Evolutionary conservation across 805 yeast species (phyloP).

Genomic region (Danielozyma ontarioensis): DNA sequence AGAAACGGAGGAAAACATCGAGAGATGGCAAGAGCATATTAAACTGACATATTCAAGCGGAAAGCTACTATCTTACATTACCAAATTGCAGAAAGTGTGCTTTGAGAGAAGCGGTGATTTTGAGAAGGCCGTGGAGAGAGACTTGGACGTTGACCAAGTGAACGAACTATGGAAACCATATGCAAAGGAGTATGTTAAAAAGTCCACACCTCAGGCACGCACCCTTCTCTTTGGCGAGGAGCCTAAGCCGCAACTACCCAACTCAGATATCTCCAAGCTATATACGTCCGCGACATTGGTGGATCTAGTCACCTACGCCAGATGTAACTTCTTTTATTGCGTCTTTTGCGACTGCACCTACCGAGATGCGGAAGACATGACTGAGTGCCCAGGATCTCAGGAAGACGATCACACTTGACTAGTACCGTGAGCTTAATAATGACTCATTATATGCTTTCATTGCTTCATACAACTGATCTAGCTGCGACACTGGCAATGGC

Average conservation of each 20-base stretch:
- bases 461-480: slow-evolving; percentile 16
- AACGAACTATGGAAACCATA: slow-evolving; percentile 41
- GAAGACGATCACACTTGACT: slow-evolving; percentile 3
- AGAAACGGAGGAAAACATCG: slow-evolving; percentile 6
- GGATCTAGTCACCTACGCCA: slow-evolving; percentile 3
- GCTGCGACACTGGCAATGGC: slow-evolving; percentile 9
- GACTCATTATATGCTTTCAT: background rate
- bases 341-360: slow-evolving; percentile 9
- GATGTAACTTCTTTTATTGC: slow-evolving; percentile 8
- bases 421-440: no score
- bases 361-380: slow-evolving; percentile 5
- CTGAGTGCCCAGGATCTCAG: slow-evolving; percentile 9
- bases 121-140: slow-evolving; percentile 16
- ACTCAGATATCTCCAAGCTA: background rate
- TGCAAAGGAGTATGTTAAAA: slow-evolving; percentile 5
- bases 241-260: background rate
- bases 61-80: slow-evolving; percentile 9
- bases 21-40: slow-evolving; percentile 12
- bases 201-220: background rate
- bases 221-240: background rate
- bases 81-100: slow-evolving; percentile 35
- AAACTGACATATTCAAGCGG: slow-evolving; percentile 7
- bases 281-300: background rate
- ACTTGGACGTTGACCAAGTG: slow-evolving; percentile 17
- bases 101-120: slow-evolving; percentile 38